Evolutionary conservation across 2,329 filamentous ascomycete species (phyloP).

Genomic region (Fusarium dlaminii): DNA sequence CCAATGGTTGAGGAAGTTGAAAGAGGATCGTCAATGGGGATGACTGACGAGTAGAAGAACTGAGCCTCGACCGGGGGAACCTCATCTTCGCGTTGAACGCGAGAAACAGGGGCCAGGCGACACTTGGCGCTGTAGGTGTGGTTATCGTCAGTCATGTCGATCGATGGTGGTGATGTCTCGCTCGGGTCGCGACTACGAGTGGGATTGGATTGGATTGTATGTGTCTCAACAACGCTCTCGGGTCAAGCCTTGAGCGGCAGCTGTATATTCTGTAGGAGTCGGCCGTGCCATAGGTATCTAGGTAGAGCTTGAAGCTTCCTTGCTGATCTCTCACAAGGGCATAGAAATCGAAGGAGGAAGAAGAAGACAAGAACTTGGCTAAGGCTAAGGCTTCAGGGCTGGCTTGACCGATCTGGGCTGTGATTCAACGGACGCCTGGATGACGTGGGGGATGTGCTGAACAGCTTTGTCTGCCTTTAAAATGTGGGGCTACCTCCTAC

Average conservation of each 20-base stretch:
- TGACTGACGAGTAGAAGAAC: constrained; percentile 85
- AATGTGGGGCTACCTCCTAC: constrained; percentile 8
- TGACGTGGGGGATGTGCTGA: constrained; percentile 28
- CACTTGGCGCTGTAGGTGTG: constrained; percentile 72
- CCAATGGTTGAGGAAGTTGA: constrained; percentile 67
- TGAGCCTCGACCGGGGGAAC: constrained; percentile 72
- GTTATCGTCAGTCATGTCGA: constrained; percentile 32
- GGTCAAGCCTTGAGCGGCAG: constrained; percentile 25
- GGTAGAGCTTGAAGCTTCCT: constrained; percentile 14
- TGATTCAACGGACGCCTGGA: constrained; percentile 23
- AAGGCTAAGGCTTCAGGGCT: constrained; percentile 14
- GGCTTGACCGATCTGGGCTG: constrained; percentile 22
- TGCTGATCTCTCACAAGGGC: constrained; percentile 5
- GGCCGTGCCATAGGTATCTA: constrained; percentile 26
- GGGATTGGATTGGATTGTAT: background rate
- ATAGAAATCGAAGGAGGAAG: background rate
- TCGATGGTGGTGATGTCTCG: background rate
- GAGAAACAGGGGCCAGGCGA: constrained; percentile 60
- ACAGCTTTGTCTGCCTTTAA: constrained; percentile 25
- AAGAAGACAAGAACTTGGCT: background rate
- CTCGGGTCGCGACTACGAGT: constrained; percentile 7
- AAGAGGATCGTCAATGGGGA: constrained; percentile 90
- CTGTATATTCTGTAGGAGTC: constrained; percentile 18
- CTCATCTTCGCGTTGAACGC: constrained; percentile 52
- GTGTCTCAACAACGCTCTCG: constrained; percentile 17